Percentiles rank a stretch among this genome's conserved stretches.
Conservation (phyloP, 1,284 basidiomycete species). For the Lignosus rhinocerotis region DNA sequence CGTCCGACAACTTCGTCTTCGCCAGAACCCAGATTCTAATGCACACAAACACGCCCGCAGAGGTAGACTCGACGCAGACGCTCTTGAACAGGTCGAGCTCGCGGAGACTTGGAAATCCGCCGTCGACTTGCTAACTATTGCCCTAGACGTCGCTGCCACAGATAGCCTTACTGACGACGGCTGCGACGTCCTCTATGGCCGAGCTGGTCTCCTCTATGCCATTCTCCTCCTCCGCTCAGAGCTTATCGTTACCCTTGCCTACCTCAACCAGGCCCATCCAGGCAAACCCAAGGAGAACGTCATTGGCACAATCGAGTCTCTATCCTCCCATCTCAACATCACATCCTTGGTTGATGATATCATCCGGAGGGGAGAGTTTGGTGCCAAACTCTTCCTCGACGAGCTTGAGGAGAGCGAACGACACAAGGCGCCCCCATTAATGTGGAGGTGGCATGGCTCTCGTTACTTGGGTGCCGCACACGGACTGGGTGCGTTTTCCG, state of each 20-base stretch:
- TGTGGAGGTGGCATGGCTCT: slow-evolving; percentile 60
- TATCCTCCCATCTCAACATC: slow-evolving; percentile 25
- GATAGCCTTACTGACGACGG: slow-evolving; percentile 37
- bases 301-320: slow-evolving; percentile 11
- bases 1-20: slow-evolving; percentile 27
- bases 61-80: slow-evolving; percentile 15
- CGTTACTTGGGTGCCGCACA: slow-evolving; percentile 57
- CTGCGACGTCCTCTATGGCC: slow-evolving; percentile 58
- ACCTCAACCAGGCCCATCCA: slow-evolving; percentile 11
- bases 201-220: slow-evolving; percentile 55
- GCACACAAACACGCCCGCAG: slow-evolving; percentile 13
- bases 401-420: slow-evolving; percentile 24
- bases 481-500: slow-evolving; percentile 46
- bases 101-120: slow-evolving; percentile 24
- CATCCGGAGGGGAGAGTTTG: slow-evolving; percentile 43
- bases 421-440: slow-evolving; percentile 39
- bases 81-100: slow-evolving; percentile 19
- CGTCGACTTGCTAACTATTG: slow-evolving; percentile 23
- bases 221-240: slow-evolving; percentile 43
- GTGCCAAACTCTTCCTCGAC: slow-evolving; percentile 37
- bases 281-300: slow-evolving; percentile 19
- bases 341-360: slow-evolving; percentile 45
- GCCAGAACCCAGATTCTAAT: slow-evolving; percentile 14
- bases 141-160: slow-evolving; percentile 23
- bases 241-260: slow-evolving; percentile 13